Evolutionary conservation across 805 yeast genomes (phyloP).

Genomic region (Candida ficus): DNA sequence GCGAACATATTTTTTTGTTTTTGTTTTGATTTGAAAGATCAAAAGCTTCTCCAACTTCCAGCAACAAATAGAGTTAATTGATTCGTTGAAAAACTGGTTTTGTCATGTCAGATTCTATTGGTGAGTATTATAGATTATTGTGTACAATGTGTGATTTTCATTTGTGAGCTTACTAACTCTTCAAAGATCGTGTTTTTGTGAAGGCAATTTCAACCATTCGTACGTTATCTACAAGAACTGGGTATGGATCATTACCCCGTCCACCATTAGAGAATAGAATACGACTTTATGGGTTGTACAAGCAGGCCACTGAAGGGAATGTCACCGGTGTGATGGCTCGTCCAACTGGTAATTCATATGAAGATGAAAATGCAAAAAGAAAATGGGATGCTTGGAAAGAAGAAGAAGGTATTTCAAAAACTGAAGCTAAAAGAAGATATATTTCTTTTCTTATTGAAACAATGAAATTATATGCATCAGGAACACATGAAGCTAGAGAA

Average conservation of each 20-base stretch:
- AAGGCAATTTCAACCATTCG: slow-evolving; percentile 79
- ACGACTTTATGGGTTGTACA: slow-evolving; percentile 73
- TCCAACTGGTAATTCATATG: slow-evolving; percentile 55
- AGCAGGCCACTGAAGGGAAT: slow-evolving; percentile 84
- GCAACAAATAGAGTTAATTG: no score
- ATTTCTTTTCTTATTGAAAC: slow-evolving; percentile 66
- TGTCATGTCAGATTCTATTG: slow-evolving; percentile 15
- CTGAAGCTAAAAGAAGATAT: slow-evolving; percentile 72
- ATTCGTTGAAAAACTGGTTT: not conserved
- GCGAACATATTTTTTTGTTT: no score
- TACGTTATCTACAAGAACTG: slow-evolving; percentile 60
- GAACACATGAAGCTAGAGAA: slow-evolving; percentile 62
- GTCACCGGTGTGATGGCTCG: slow-evolving; percentile 63
- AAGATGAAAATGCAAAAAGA: slow-evolving; percentile 61
- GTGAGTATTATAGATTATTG: slow-evolving; percentile 3
- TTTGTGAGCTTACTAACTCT: not conserved
- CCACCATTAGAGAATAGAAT: slow-evolving; percentile 72
- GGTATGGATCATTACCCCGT: slow-evolving; percentile 59
- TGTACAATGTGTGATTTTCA: no score
- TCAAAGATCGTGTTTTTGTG: slow-evolving; percentile 71
- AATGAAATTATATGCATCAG: slow-evolving; percentile 64
- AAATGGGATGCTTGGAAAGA: slow-evolving; percentile 87
- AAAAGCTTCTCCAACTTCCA: no score
- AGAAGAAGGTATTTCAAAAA: slow-evolving; percentile 60
- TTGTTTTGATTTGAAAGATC: slow-evolving; percentile 1